Percentiles rank a stretch among this genome's conserved stretches.
phyloP scores from a whole-genome alignment of 2,329 filamentous ascomycete genomes.

The Epichloe typhina region DNA sequence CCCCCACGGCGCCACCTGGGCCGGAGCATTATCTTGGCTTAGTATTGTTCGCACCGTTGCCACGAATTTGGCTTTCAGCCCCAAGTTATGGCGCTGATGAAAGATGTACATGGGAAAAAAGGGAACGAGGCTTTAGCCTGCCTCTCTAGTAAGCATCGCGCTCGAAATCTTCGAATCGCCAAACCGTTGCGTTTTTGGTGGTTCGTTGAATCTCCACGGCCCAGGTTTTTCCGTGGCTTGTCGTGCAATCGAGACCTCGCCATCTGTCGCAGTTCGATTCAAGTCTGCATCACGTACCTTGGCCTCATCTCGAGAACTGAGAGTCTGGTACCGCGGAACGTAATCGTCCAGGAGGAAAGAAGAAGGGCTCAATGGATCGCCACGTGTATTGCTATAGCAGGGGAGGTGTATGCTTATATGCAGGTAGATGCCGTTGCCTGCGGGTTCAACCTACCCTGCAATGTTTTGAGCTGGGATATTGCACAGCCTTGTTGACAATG shows the following conservation, averaged over 20 bases:
- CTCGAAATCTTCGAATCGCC: conserved; percentile 19
- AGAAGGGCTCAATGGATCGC: conserved; percentile 32
- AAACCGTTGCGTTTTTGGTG: conserved; percentile 38
- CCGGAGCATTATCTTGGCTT: not conserved
- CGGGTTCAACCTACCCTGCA: not conserved
- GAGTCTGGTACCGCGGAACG: conserved; percentile 55
- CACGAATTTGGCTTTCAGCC: not conserved
- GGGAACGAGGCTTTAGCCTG: too few relatives aligned
- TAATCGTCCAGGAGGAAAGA: conserved; percentile 68
- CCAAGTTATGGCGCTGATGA: not conserved
- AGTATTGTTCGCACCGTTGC: not conserved
- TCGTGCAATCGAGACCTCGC: conserved; percentile 54
- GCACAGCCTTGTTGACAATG: too few relatives aligned
- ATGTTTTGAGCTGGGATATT: too few relatives aligned
- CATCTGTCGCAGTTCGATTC: conserved; percentile 45
- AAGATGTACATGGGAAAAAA: too few relatives aligned
- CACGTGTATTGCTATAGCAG: not conserved
- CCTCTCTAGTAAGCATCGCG: not conserved
- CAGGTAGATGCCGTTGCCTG: not conserved
- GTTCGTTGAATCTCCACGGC: conserved; percentile 67
- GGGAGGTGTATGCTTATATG: not conserved
- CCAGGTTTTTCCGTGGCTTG: conserved; percentile 57
- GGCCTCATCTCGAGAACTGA: conserved; percentile 54
- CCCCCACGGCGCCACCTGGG: not conserved
- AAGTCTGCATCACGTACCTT: conserved; percentile 63